Evolutionary conservation across 768 basidiomycete species (phyloP), one percentile per base, ranked within the genome.

Genomic region (Macrolepiota albuminosa): DNA sequence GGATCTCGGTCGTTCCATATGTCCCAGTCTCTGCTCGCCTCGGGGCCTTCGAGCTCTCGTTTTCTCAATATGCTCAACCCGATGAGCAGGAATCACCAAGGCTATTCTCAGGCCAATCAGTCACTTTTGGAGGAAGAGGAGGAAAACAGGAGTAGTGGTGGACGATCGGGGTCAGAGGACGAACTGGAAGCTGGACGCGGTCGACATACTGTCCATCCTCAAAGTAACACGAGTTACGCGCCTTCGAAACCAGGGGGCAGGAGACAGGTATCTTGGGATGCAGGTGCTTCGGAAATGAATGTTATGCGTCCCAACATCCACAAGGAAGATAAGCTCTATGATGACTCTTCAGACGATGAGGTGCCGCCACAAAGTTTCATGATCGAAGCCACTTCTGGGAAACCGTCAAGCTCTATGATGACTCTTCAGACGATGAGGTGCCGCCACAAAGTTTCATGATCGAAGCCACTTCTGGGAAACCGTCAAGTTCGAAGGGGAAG

Each of bases 371-470:
- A 89, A 68, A 89, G 88, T 69, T 88, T 93, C 67, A 88, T 92
- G 83, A 86, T 93, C 64, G 91, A 94, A 72, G 84, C 88, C 42
- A 73, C 82, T 46, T 70, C 81, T n/a, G 80, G n/a, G n/a, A n/a
- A n/a, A n/a, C n/a, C n/a, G n/a, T n/a, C n/a, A 78, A 74, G 68
- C 76, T 78, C 31, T 79, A 85, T 59, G 79, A 80, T 51, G 85
- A 89, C 53, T 80, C 81, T 33, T 89, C 87, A 8, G 91, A 93
- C 65, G 91, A 89, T 58, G 92, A 93, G 70, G 90, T 89, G 2
- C 92, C 92, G 0, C 87, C 92, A 0, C 87, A 89, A 68, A 89
- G 88, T 69, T 88, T 93, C 67, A 88, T 92, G 83, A 86, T 93
- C 64, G 91, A 94, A 72, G 84, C 88, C 42, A 73, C 82, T 46